Evolutionary conservation across 495 filamentous ascomycete genomes (phyloP).

Genomic region (Trichoderma virens): DNA sequence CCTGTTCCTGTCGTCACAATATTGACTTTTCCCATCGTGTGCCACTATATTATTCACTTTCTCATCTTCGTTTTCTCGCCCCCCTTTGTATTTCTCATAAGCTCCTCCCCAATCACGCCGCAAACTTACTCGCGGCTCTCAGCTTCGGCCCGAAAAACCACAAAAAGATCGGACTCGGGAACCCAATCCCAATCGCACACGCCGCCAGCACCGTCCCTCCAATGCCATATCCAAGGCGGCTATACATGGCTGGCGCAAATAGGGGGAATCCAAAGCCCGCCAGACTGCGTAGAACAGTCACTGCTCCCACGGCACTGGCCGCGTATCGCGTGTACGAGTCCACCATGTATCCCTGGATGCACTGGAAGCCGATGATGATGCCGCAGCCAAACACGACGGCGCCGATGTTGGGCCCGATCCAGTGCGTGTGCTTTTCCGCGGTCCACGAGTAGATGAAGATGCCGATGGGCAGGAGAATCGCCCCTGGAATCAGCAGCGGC

Average conservation of each 20-base stretch:
- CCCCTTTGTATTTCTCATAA: not conserved
- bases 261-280: slow-evolving; percentile 72
- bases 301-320: slow-evolving; percentile 62
- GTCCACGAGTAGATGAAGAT: slow-evolving; percentile 70
- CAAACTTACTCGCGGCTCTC: slow-evolving; percentile 23
- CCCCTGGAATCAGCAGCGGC: slow-evolving; percentile 49
- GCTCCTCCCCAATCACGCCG: not conserved
- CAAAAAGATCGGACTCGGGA: slow-evolving; percentile 44
- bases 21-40: not conserved
- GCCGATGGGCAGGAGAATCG: slow-evolving; percentile 53
- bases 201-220: slow-evolving; percentile 49
- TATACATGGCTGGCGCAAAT: slow-evolving; percentile 62
- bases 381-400: slow-evolving; percentile 50
- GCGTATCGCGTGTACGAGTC: slow-evolving; percentile 70
- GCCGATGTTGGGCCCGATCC: slow-evolving; percentile 69
- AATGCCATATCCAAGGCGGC: slow-evolving; percentile 46
- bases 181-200: slow-evolving; percentile 40
- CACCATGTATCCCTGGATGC: slow-evolving; percentile 67
- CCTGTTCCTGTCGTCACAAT: not conserved
- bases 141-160: slow-evolving; percentile 38
- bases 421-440: slow-evolving; percentile 53
- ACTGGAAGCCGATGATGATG: slow-evolving; percentile 59
- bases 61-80: too few relatives aligned
- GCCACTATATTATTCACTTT: not conserved
- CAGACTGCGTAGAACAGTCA: slow-evolving; percentile 56